Evolutionary conservation across 2,329 filamentous ascomycete species (phyloP).

Genomic region (Alternaria infectoria): DNA sequence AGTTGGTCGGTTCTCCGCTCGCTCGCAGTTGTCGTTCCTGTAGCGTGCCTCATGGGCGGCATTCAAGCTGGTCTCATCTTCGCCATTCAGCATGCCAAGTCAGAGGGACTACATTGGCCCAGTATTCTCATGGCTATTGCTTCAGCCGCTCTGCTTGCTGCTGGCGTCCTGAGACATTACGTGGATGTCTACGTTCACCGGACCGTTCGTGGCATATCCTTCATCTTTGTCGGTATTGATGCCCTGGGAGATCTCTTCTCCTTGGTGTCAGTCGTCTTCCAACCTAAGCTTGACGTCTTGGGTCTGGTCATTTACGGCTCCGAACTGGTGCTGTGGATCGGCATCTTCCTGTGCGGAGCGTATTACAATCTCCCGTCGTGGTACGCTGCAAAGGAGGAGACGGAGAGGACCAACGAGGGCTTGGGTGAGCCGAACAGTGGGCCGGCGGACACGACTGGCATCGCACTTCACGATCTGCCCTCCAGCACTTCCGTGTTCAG

Average conservation of each 20-base stretch:
- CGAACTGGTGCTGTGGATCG: slow-evolving; percentile 70
- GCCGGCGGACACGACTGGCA: slow-evolving; percentile 13
- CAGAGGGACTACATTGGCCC: slow-evolving; percentile 63
- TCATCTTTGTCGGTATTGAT: slow-evolving; percentile 74
- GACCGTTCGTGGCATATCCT: slow-evolving; percentile 73
- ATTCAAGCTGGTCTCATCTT: slow-evolving; percentile 67
- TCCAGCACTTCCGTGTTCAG: slow-evolving; percentile 70
- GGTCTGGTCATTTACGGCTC: slow-evolving; percentile 72
- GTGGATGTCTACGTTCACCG: slow-evolving; percentile 71
- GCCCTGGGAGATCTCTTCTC: slow-evolving; percentile 72
- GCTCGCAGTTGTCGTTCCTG: slow-evolving; percentile 56
- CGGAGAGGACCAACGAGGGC: slow-evolving; percentile 10
- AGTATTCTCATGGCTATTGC: slow-evolving; percentile 70
- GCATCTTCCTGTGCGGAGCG: slow-evolving; percentile 68
- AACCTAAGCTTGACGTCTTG: slow-evolving; percentile 63
- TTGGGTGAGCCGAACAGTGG: not conserved
- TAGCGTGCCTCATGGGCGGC: slow-evolving; percentile 64
- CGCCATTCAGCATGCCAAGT: slow-evolving; percentile 56
- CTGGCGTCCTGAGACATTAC: slow-evolving; percentile 72
- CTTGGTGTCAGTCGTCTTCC: slow-evolving; percentile 68
- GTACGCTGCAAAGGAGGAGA: slow-evolving; percentile 51
- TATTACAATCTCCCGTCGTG: slow-evolving; percentile 70
- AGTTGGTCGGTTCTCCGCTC: slow-evolving; percentile 61
- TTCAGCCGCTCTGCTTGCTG: slow-evolving; percentile 67
- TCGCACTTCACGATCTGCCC: slow-evolving; percentile 58